Evolutionary conservation across 176 grass and related monocot species (phyloP), one percentile per base, ranked within the genome.

Genomic region (Phoenix roebelenii): DNA sequence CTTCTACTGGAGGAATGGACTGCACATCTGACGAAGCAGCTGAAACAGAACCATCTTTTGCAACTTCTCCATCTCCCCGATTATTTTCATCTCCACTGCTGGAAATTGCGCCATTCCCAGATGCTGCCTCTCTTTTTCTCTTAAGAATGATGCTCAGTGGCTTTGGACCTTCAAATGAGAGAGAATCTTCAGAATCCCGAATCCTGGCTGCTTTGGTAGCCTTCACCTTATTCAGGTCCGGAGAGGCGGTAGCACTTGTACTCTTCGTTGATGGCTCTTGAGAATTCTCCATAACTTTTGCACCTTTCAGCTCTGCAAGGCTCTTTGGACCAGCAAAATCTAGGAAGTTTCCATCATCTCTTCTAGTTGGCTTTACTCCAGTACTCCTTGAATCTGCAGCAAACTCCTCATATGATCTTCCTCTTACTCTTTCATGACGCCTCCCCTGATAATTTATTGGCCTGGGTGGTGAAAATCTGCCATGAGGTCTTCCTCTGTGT

Each of bases 61-160:
- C 48, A 82, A 51, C 61, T 70, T 79, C 71, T 65, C 65, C 82
- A 50, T 15, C 50, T 9, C 58, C 12, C 70, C 59, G 58, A 60
- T 74, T 78, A 0, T 49, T 54, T 25, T 32, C 58, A 52, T 44
- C 35, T 44, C 35, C 35, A 44, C 35, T 14, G 2, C 23, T 24
- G 18, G 74, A 77, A 74, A 77, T 79, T 48, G 26, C 56, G 25
- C 64, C 64, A 54, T 74, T 79, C 58, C 58, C 56, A 51, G 22
- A 16, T 50, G 80, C 53, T 3, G 69, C 74, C 66, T 80, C 69
- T 76, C 81, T 75, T 77, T 98, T 98, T 79, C 73, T 83, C 78
- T 86, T 81, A 51, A 98, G 73, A 66, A 98, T 98, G 35, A 83
- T 57, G 5, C 84, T 98, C 10, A 98, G 76, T 9, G 85, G 82